phyloP scores from a whole-genome alignment of 495 filamentous ascomycete species.

The Astrocystis sublimbata region DNA sequence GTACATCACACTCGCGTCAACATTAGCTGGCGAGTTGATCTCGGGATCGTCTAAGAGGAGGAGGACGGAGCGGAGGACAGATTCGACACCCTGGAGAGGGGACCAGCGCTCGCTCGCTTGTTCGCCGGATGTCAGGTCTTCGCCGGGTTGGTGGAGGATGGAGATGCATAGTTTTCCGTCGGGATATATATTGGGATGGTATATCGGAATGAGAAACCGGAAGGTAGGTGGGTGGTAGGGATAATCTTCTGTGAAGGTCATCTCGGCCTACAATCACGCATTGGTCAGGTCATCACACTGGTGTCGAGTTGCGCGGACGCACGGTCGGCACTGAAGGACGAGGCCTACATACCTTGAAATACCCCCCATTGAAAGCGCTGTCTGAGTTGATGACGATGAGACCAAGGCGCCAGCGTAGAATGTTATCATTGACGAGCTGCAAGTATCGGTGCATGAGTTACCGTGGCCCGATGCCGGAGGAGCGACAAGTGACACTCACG shows the following conservation, averaged over 20 bases:
- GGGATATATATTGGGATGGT: constrained; percentile 91
- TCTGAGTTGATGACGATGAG: constrained; percentile 91
- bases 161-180: constrained; percentile 95
- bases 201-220: constrained; percentile 73
- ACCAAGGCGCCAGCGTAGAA: constrained; percentile 83
- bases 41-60: constrained; percentile 95
- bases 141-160: constrained; percentile 88
- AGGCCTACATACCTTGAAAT: constrained; percentile 63
- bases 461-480: background rate
- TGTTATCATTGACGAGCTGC: constrained; percentile 69
- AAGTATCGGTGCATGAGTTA: constrained; percentile 14
- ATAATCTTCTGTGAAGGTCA: constrained; percentile 88
- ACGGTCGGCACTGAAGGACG: background rate
- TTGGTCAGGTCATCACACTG: constrained; percentile 13
- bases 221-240: constrained; percentile 92
- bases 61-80: constrained; percentile 87
- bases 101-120: constrained; percentile 87
- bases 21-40: constrained; percentile 89
- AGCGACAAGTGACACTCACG: constrained; percentile 41
- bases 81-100: constrained; percentile 88
- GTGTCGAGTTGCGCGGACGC: background rate
- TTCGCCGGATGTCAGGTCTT: constrained; percentile 90
- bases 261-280: constrained; percentile 57
- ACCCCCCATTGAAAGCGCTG: constrained; percentile 88
- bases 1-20: constrained; percentile 86